Percentiles rank a stretch among this genome's conserved stretches.
Evolutionary conservation across 1,284 basidiomycete genomes (phyloP).

Genomic region (Microbotryomycetes sp.): DNA sequence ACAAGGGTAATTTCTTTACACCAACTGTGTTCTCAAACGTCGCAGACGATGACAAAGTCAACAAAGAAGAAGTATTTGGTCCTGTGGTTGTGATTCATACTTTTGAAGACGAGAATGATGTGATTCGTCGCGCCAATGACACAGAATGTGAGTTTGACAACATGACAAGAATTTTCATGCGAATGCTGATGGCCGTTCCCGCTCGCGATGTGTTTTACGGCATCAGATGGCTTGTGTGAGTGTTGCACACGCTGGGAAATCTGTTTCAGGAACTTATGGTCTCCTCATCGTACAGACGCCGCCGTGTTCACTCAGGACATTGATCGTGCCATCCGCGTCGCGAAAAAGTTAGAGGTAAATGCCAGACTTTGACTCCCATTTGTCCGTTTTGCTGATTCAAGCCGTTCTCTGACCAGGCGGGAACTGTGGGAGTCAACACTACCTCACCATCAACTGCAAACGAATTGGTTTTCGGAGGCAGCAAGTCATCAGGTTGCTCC

Average conservation of each 20-base stretch:
- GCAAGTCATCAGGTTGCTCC: slow-evolving; percentile 7
- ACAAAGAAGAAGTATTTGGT: slow-evolving; percentile 30
- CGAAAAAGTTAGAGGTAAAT: slow-evolving; percentile 17
- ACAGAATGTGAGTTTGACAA: slow-evolving; percentile 21
- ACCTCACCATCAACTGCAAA: slow-evolving; percentile 2
- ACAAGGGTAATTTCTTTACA: slow-evolving; percentile 27
- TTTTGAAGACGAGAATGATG: slow-evolving; percentile 25
- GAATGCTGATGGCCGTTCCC: neutral
- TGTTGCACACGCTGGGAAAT: too few relatives aligned
- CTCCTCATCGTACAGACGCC: slow-evolving; percentile 2
- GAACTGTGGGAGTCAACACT: slow-evolving; percentile 18
- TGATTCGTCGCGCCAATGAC: slow-evolving; percentile 21
- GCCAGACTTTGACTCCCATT: too few relatives aligned
- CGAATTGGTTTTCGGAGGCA: slow-evolving; percentile 10
- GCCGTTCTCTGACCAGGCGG: slow-evolving; percentile 5
- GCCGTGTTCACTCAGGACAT: slow-evolving; percentile 26
- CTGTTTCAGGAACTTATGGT: too few relatives aligned
- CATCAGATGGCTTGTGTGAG: slow-evolving; percentile 13
- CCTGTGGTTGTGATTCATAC: slow-evolving; percentile 27
- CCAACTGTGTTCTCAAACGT: slow-evolving; percentile 29
- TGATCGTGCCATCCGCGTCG: slow-evolving; percentile 27
- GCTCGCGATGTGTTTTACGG: neutral
- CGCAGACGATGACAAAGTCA: slow-evolving; percentile 18
- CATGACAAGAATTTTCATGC: too few relatives aligned
- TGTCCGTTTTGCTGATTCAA: neutral